Conservation (phyloP, 1,284 basidiomycete genomes). For the Malassezia nana region DNA sequence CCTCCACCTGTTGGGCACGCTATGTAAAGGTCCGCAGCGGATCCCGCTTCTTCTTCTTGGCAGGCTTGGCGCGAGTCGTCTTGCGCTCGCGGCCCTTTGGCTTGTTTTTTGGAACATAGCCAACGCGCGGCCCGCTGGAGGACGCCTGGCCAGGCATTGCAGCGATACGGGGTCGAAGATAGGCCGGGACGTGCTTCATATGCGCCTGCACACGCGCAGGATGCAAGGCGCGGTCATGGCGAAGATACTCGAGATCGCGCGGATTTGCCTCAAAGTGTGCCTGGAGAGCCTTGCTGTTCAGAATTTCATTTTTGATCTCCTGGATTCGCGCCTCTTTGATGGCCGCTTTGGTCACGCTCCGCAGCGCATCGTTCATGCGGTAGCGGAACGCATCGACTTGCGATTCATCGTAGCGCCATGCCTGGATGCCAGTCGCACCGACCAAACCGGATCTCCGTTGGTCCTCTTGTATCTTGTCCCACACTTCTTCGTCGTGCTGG, state of each 20-base stretch:
- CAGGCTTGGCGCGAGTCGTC: background rate
- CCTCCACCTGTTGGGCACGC: conserved; percentile 2
- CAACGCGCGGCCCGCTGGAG: background rate
- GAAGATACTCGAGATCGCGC: conserved; percentile 77
- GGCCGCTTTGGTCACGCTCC: conserved; percentile 72
- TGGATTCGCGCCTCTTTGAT: conserved; percentile 86
- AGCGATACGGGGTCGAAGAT: conserved; percentile 75
- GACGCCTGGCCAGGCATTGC: conserved; percentile 15
- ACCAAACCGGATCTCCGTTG: conserved; percentile 15
- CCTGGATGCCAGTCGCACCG: conserved; percentile 61
- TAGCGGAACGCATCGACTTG: conserved; percentile 98
- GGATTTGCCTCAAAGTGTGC: conserved; percentile 98
- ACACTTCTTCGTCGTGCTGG: conserved; percentile 65
- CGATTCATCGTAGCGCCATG: conserved; percentile 84
- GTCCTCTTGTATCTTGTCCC: conserved; percentile 49
- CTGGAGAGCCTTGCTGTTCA: conserved; percentile 93
- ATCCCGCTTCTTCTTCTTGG: conserved; percentile 13
- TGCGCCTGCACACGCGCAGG: conserved; percentile 73
- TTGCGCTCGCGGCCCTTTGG: background rate
- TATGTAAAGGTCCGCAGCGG: conserved; percentile 17
- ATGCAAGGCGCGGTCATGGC: conserved; percentile 87
- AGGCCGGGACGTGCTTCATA: conserved; percentile 90
- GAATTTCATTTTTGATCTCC: conserved; percentile 82
- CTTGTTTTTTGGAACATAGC: conserved; percentile 16
- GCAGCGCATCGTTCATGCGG: conserved; percentile 89